Base-by-base conservation (phyloP, 441 rosid species). In the Hura crepitans region DNA sequence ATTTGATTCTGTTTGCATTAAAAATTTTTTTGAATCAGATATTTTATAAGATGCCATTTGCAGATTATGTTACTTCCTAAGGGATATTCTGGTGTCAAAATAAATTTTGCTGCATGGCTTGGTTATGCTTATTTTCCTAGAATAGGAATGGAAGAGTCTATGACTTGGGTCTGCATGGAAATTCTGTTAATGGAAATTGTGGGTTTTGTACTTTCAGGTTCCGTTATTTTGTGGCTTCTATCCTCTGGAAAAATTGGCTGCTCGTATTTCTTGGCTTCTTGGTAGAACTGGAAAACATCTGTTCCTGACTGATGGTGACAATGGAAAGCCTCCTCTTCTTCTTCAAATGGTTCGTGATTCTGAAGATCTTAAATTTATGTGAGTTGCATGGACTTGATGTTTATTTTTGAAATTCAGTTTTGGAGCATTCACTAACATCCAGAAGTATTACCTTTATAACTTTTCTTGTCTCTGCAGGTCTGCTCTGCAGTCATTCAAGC, bases 231-330 rank as follows among this genome's bases (percentile, higher is more conserved):
- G 86, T 76, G 98, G 98, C 69, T 78, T 77, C 68, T 71, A 74
- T 73, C 59, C 87, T 30, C 69, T 91, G 77, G 98, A 93, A 81
- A 91, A 74, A 8, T 33, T 80, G 65, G 95, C 93, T 49, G 76
- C 80, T 74, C 84, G 72, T 35, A 37, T 80, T 61, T 83, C 96
- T 4, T 72, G 95, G 85, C 72, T 79, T 73, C 81, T 93, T 73
- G 95, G 98, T 72, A 91, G 85, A 81, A 89, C 92, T 12, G 98
- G 95, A 66, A 89, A 82, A 74, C 98, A 93, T 76, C 82, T 93
- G 69, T 89, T 89, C 71, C 74, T 93, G 65, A 89, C 84, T 37
- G 98, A 93, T 70, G 45, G 69, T 55, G 83, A 71, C 60, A 80
- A 78, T 59, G 92, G 83, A 66, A 84, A 85, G 72, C 83, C 86